phyloP scores from a whole-genome alignment of 352 stramenopile species.

The Pythium plurisporium region DNA sequence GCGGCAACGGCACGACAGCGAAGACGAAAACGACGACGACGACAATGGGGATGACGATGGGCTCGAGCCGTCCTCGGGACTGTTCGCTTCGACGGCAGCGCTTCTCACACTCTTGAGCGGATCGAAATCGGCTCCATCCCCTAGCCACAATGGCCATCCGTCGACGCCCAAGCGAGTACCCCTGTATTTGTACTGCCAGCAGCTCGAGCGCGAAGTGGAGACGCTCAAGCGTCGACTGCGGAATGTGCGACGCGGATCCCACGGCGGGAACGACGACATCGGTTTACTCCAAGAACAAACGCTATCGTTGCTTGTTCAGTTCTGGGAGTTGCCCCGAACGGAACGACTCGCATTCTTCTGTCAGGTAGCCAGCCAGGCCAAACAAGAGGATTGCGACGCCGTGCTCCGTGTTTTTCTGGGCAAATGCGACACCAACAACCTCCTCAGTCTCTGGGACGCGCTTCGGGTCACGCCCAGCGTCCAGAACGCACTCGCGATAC shows the following conservation, averaged over 20 bases:
- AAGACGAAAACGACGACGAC: background rate
- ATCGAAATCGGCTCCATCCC: background rate
- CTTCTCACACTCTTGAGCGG: background rate
- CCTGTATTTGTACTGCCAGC: slow-evolving; percentile 60
- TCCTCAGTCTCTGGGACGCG: slow-evolving; percentile 46
- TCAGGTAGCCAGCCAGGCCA: slow-evolving; percentile 60
- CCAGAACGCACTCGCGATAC: slow-evolving; percentile 29
- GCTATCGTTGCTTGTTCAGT: slow-evolving; percentile 55
- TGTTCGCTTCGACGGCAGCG: slow-evolving; percentile 11
- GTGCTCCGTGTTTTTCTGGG: slow-evolving; percentile 48
- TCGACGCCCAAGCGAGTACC: slow-evolving; percentile 20
- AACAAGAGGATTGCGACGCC: slow-evolving; percentile 38
- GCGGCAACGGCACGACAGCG: background rate
- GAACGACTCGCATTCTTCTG: slow-evolving; percentile 66
- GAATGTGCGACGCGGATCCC: slow-evolving; percentile 9
- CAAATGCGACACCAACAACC: slow-evolving; percentile 38
- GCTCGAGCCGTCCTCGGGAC: background rate
- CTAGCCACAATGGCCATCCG: background rate
- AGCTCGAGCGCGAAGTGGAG: slow-evolving; percentile 59
- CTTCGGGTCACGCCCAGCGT: slow-evolving; percentile 48
- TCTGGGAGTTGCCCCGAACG: slow-evolving; percentile 52
- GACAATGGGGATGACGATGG: slow-evolving; percentile 3
- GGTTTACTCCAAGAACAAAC: slow-evolving; percentile 57
- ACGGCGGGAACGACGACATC: slow-evolving; percentile 29
- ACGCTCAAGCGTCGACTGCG: slow-evolving; percentile 18